Evolutionary conservation across 208 protist genomes (phyloP), one percentile per base, ranked within the genome.

Genomic region (Crithidia brevicula): DNA sequence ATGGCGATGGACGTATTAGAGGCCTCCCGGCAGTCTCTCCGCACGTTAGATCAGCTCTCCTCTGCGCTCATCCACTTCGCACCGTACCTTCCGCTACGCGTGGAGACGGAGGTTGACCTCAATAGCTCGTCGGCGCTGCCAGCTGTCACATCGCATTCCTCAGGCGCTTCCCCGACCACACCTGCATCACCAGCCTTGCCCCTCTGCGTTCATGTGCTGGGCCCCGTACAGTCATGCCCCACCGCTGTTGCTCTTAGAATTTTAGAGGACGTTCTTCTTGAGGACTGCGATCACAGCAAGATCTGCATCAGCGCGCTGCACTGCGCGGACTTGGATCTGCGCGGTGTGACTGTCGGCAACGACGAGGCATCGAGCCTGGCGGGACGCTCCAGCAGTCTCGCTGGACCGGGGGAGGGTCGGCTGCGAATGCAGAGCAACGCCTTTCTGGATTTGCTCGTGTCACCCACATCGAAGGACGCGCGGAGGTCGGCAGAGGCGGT

Each of bases 241-340:
- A 70, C 79, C 49, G 53, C 83, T 4, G 71, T 62, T 13, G 77
- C 82, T 5, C 72, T 94, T 18, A 67, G 67, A 6, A 46, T 86
- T 10, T 25, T 91, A 9, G 85, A 94, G 61, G 85, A 90, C 64
- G 51, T 94, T 4, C 69, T 94, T 11, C 73, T 94, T 7, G 88
- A 94, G 58, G 88, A 92, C 73, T 88, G 82, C 53, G 74, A 81
- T 38, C 34, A 22, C 20, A 25, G 53, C 2, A 42, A n/a, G 4
- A 23, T 94, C 7, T 31, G 51, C 5, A 38, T 91, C 6, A 61
- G 42, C n/a, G 64, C 57, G 18, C 47, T 94, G 28, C 85, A 86
- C 67, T 77, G 80, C 43, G 66, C 72, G 43, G 85, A 89, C 58
- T 20, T 91, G 22, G 66, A 40, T 18, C 54, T 89, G 13, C 72